Base-by-base conservation (phyloP, 495 filamentous ascomycete genomes). In the Amniculicola lignicola region DNA sequence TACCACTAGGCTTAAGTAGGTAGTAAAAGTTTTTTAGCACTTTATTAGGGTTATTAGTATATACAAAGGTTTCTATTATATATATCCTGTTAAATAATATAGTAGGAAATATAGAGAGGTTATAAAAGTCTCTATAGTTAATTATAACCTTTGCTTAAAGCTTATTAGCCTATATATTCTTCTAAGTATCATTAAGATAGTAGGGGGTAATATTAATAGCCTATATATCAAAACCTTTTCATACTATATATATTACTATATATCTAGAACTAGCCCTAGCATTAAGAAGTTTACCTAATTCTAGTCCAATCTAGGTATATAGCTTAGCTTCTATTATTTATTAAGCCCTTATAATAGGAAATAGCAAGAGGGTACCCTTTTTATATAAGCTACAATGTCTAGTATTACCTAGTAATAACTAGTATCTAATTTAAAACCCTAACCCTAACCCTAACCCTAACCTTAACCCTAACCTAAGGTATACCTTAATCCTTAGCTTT, bases 21-120 rank as follows among this genome's bases (percentile, higher is more conserved):
- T 75, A 74, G 61, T 69, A 70, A 61, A 82, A 82, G 33, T 75
- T 70, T 7, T 57, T 45, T 21, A 81, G 54, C 1, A 74, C 79
- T 11, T 67, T 70, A 47, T 71, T 57, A 4, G 74, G 74, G 18
- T 82, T 73, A 1, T 72, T 78, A 5, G 80, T 76, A 56, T 83
- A 77, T 3, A 81, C 77, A 23, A 82, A 72, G 0, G 79, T 82
- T 57, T 83, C 80, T 71, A 81, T 80, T 1, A 78, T 81, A 58
- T 82, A 83, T 41, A 77, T 59, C 15, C 80, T 79, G 53, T 82
- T 76, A 47, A 78, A 73, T 0, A 71, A 75, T 7, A 15, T 44
- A 28, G 57, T 43, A 4, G 57, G 53, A 28, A 78, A 67, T 6
- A 46, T 42, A 7, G 76, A 63, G 1, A 83, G 70, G 53, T 81